Evolutionary conservation across 208 protist genomes (phyloP).

Genomic region (Paratrypanosoma confusum): DNA sequence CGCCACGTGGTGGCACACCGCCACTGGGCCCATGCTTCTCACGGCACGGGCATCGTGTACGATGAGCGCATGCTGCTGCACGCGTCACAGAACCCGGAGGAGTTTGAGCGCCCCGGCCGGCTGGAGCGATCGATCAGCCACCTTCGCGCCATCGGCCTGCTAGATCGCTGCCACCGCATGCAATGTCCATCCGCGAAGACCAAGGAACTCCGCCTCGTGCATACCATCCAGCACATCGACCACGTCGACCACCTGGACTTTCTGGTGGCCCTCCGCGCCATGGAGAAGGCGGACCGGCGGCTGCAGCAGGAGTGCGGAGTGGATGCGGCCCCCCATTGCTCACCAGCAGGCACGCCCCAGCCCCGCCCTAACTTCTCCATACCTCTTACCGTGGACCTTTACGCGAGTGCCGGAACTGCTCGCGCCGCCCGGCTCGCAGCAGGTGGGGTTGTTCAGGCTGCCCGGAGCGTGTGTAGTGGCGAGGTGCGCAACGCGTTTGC

Average conservation of each 20-base stretch:
- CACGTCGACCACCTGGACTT: constrained; percentile 68
- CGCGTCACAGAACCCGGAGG: constrained; percentile 26
- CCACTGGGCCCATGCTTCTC: background rate
- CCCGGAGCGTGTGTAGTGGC: constrained; percentile 38
- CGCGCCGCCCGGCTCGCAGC: constrained; percentile 48
- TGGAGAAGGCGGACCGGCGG: constrained; percentile 8
- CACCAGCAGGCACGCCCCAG: too few species aligned
- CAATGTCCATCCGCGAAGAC: constrained; percentile 30
- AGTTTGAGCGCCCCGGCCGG: constrained; percentile 68
- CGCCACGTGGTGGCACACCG: too few species aligned
- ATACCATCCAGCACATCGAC: constrained; percentile 56
- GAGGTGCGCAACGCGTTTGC: constrained; percentile 73
- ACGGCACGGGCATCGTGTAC: constrained; percentile 52
- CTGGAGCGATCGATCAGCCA: constrained; percentile 53
- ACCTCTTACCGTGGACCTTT: constrained; percentile 44
- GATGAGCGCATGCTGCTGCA: constrained; percentile 53
- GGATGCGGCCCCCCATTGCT: too few species aligned
- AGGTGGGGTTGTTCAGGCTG: constrained; percentile 61
- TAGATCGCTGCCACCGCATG: constrained; percentile 33
- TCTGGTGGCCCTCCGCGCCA: constrained; percentile 15
- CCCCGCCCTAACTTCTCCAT: background rate
- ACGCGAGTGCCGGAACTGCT: constrained; percentile 49
- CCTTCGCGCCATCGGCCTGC: constrained; percentile 39
- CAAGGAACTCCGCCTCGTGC: constrained; percentile 63
- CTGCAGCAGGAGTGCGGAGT: too few species aligned